Evolutionary conservation across 202 grass and related monocot species (phyloP).

Genomic region (Musa balbisiana): DNA sequence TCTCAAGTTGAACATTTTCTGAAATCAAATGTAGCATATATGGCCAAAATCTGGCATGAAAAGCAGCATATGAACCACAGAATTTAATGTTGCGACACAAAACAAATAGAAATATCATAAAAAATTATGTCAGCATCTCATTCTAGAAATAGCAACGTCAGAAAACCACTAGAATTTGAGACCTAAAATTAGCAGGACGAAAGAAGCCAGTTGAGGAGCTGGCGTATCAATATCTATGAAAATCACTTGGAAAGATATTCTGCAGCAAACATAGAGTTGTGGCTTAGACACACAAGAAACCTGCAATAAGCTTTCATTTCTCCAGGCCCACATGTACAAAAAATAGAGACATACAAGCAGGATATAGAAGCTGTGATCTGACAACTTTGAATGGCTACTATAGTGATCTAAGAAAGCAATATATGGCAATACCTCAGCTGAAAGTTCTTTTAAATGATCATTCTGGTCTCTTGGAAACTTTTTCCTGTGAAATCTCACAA

Average conservation of each 20-base stretch:
- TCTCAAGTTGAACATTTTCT: not conserved
- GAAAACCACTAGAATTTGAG: no score
- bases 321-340: not conserved
- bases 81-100: no score
- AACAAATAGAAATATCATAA: no score
- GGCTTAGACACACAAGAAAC: not conserved
- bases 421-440: not conserved
- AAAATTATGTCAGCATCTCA: no score
- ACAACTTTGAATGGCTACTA: not conserved
- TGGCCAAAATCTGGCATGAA: not conserved
- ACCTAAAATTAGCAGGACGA: no score
- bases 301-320: not conserved
- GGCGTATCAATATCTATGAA: not conserved
- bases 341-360: not conserved
- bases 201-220: not conserved
- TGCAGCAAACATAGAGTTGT: not conserved
- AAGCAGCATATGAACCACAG: not conserved
- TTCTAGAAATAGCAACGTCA: no score
- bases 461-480: not conserved
- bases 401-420: not conserved
- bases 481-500: slow-evolving; percentile 13
- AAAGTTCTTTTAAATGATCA: not conserved
- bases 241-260: not conserved
- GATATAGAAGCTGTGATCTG: not conserved
- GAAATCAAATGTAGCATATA: not conserved